phyloP scores from a whole-genome alignment of 139 green algal genomes.

The Chlamydomonas sp. region DNA sequence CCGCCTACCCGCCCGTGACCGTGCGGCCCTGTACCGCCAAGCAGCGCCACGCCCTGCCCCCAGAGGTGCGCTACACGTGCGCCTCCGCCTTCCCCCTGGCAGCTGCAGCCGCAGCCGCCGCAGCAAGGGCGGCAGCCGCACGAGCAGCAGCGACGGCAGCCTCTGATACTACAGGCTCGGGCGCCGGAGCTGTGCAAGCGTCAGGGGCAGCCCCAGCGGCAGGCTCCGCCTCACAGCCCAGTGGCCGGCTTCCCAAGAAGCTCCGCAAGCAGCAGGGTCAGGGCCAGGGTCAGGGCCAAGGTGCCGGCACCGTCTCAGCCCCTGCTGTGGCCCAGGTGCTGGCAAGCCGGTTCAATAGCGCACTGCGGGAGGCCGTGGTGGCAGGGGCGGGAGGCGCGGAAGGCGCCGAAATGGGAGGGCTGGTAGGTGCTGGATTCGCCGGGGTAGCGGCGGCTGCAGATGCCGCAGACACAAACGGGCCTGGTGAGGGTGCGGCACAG shows the following conservation, averaged over 20 bases:
- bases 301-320: neutral
- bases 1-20: neutral
- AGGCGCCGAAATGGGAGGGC: too few relatives aligned
- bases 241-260: neutral
- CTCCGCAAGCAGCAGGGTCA: neutral
- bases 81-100: neutral
- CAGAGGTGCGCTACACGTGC: constrained; percentile 6
- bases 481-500: too few relatives aligned
- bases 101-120: neutral
- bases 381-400: too few relatives aligned
- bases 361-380: neutral
- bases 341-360: neutral
- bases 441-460: too few relatives aligned
- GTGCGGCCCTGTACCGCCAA: constrained; percentile 11
- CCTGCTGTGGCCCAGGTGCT: neutral
- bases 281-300: neutral
- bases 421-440: too few relatives aligned
- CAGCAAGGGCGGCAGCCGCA: neutral
- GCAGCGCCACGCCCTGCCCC: constrained; percentile 6
- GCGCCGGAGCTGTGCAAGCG: neutral
- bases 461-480: too few relatives aligned
- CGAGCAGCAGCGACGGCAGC: neutral
- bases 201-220: neutral
- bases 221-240: neutral
- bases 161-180: neutral